Evolutionary conservation across 2,329 filamentous ascomycete species (phyloP).

Genomic region (Myriosclerotinia curreyana): DNA sequence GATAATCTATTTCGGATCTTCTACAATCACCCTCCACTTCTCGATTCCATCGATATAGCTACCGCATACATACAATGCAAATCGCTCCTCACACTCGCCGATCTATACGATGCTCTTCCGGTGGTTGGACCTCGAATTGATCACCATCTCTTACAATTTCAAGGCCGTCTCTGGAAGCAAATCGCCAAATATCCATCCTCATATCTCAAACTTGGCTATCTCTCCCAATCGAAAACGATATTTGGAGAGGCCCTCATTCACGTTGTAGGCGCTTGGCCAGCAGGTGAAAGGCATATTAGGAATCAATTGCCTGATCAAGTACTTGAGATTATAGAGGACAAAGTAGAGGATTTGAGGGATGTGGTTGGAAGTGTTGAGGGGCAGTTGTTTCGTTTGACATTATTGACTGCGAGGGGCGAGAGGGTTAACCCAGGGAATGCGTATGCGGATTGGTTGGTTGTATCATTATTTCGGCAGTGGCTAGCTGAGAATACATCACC

Average conservation of each 20-base stretch:
- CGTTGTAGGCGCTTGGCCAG: conserved; percentile 91
- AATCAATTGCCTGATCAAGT: conserved; percentile 69
- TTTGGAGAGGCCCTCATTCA: conserved; percentile 88
- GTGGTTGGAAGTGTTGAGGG: conserved; percentile 75
- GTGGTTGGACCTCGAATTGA: conserved; percentile 89
- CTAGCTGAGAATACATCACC: conserved; percentile 85
- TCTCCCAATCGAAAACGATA: conserved; percentile 78
- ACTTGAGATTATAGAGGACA: conserved; percentile 89
- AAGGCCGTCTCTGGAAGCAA: conserved; percentile 88
- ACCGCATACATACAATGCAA: conserved; percentile 94
- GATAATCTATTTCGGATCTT: conserved; percentile 94
- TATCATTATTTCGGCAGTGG: conserved; percentile 89
- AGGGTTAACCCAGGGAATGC: conserved; percentile 74
- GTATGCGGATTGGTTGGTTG: conserved; percentile 86
- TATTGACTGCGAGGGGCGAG: conserved; percentile 74
- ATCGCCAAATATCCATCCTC: conserved; percentile 94
- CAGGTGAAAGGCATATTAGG: conserved; percentile 72
- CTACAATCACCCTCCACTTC: conserved; percentile 82
- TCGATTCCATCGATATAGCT: conserved; percentile 85
- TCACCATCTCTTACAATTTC: conserved; percentile 90
- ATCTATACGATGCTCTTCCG: conserved; percentile 86
- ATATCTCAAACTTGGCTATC: conserved; percentile 84
- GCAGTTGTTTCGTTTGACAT: conserved; percentile 74
- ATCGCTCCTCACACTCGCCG: conserved; percentile 80
- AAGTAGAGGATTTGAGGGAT: conserved; percentile 88